Evolutionary conservation across 2,329 filamentous ascomycete genomes (phyloP).

Genomic region (Aureobasidium lini): DNA sequence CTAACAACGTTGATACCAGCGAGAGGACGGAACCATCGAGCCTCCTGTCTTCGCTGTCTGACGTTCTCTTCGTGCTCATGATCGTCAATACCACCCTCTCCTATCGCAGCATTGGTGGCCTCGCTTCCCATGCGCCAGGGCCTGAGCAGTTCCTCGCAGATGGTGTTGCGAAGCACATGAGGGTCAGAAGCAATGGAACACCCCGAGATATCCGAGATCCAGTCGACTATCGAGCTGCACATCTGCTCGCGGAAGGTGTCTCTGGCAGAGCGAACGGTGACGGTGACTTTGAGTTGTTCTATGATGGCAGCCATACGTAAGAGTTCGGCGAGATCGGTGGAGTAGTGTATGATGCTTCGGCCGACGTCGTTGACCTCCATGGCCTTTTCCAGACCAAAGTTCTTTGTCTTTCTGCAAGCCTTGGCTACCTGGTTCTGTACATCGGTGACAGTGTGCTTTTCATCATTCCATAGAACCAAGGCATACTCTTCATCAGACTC

Average conservation of each 20-base stretch:
- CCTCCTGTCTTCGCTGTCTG: constrained; percentile 31
- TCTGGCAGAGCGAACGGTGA: constrained; percentile 85
- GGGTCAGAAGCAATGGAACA: constrained; percentile 77
- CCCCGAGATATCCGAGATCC: constrained; percentile 86
- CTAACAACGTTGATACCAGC: constrained; percentile 22
- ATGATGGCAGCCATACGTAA: constrained; percentile 75
- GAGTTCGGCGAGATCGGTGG: constrained; percentile 62
- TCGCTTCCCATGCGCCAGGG: constrained; percentile 82
- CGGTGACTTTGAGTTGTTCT: constrained; percentile 91
- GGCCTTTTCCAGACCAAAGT: constrained; percentile 65
- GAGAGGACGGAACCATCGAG: constrained; percentile 29
- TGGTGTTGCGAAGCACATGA: constrained; percentile 66
- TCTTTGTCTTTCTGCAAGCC: constrained; percentile 67
- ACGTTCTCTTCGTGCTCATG: constrained; percentile 57
- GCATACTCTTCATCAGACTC: constrained; percentile 65
- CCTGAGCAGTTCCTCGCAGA: constrained; percentile 87
- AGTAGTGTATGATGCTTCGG: constrained; percentile 74
- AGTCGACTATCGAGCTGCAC: constrained; percentile 96
- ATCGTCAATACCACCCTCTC: constrained; percentile 72
- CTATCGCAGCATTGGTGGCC: constrained; percentile 70
- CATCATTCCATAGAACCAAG: constrained; percentile 91
- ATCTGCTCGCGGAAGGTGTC: constrained; percentile 98
- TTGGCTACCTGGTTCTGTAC: constrained; percentile 84
- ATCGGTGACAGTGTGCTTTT: constrained; percentile 93
- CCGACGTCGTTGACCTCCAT: constrained; percentile 86